These are phyloP conservation scores for Pueraria montana DNA, from an alignment of 306 rosid species.

Conservation along the genomic window DNA sequence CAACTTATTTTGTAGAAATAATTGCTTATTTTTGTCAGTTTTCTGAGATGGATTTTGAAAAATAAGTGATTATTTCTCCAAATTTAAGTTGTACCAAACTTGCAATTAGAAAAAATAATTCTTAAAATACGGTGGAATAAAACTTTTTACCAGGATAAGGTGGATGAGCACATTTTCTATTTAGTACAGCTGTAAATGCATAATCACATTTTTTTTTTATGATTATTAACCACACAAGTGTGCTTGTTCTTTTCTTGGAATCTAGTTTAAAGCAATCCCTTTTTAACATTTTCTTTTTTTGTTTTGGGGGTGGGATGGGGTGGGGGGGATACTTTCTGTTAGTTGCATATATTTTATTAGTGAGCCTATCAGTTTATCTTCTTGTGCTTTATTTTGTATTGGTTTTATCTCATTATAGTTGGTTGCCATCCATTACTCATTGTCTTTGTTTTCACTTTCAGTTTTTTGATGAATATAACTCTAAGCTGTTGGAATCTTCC, in stretches of 20 bases:
- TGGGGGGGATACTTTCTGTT: not conserved
- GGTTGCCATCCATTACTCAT: constrained; percentile 33
- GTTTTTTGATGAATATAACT: constrained; percentile 89
- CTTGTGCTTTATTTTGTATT: constrained; percentile 14
- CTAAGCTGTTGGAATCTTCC: constrained; percentile 85
- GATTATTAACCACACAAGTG: constrained; percentile 8
- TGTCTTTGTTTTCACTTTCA: constrained; percentile 48
- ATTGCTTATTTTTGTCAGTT: not conserved
- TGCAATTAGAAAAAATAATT: not conserved
- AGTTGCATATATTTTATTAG: not conserved
- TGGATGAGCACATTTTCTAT: constrained; percentile 12
- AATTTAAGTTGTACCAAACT: not conserved
- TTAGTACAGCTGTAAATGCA: not conserved
- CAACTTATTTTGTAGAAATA: not conserved
- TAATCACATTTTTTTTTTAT: not conserved
- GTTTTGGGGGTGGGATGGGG: not conserved
- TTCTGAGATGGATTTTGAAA: not conserved
- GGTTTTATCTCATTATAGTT: constrained; percentile 2
- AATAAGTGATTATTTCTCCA: not conserved
- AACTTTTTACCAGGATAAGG: not conserved
- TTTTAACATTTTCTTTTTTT: not conserved
- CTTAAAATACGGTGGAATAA: not conserved
- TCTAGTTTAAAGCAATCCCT: not conserved
- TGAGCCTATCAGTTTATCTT: constrained; percentile 15
- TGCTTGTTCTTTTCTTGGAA: not conserved